These are phyloP conservation scores for Diutina scorzettiae DNA, from an alignment of 1,139 yeast species.

Conservation along the genomic window DNA sequence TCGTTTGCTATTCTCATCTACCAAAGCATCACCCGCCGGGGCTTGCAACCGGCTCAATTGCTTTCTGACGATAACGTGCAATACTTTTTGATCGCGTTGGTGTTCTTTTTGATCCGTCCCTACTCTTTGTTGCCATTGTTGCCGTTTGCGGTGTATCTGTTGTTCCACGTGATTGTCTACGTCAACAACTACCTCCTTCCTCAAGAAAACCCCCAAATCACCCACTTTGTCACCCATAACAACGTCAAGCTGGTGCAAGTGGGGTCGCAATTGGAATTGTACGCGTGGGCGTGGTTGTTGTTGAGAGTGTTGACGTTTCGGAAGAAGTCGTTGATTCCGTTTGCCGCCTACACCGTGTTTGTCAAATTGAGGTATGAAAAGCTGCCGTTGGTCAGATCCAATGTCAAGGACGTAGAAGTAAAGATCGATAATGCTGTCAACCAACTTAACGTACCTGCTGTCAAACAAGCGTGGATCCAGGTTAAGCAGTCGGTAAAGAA, in stretches of 20 bases:
- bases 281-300: conserved; percentile 37
- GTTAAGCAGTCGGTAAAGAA: conserved; percentile 36
- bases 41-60: conserved; percentile 14
- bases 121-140: conserved; percentile 43
- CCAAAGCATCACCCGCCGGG: conserved; percentile 33
- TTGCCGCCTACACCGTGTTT: conserved; percentile 49
- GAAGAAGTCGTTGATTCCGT: conserved; percentile 50
- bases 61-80: conserved; percentile 57
- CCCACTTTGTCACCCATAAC: conserved; percentile 45
- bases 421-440: conserved; percentile 54
- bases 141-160: conserved; percentile 58
- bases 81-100: conserved; percentile 44
- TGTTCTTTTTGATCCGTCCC: conserved; percentile 46
- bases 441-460: conserved; percentile 46
- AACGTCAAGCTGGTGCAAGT: conserved; percentile 61
- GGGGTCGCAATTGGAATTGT: conserved; percentile 62
- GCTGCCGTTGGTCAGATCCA: conserved; percentile 53
- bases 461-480: conserved; percentile 50
- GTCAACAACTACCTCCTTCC: conserved; percentile 59
- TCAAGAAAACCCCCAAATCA: conserved; percentile 41
- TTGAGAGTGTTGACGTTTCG: conserved; percentile 50
- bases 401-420: conserved; percentile 60
- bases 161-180: conserved; percentile 65
- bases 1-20: conserved; percentile 71
- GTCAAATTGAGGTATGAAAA: conserved; percentile 71